Evolutionary conservation across 2,329 filamentous ascomycete genomes (phyloP).

Genomic region (Monosporascus sp.): DNA sequence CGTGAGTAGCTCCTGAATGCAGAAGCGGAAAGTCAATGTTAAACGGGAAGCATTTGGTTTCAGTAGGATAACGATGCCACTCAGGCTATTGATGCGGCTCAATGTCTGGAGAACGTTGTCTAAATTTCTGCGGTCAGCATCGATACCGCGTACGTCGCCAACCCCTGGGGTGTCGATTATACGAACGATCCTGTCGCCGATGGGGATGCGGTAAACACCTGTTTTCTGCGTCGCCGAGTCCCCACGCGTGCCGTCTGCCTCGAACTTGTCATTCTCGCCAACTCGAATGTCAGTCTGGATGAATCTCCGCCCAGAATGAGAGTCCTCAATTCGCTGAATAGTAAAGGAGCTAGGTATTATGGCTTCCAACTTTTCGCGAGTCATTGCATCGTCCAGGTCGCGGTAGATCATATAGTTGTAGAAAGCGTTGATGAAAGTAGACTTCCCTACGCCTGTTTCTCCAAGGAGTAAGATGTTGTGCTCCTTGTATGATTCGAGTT

Average conservation of each 20-base stretch:
- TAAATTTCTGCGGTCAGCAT: constrained; percentile 34
- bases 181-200: constrained; percentile 25
- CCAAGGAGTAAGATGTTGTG: constrained; percentile 42
- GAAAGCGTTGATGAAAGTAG: constrained; percentile 44
- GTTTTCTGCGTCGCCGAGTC: constrained; percentile 34
- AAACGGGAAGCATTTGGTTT: constrained; percentile 35
- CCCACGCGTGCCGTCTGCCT: constrained; percentile 27
- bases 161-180: constrained; percentile 40
- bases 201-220: constrained; percentile 26
- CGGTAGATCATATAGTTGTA: constrained; percentile 38
- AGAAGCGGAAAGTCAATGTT: constrained; percentile 34
- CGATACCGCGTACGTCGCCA: constrained; percentile 34
- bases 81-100: constrained; percentile 28
- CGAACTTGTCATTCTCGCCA: constrained; percentile 22
- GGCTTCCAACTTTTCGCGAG: constrained; percentile 23
- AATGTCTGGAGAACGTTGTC: constrained; percentile 32
- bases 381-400: constrained; percentile 34
- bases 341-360: constrained; percentile 37
- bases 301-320: constrained; percentile 15
- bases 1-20: constrained; percentile 34
- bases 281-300: constrained; percentile 25
- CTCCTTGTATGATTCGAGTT: constrained; percentile 22
- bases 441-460: constrained; percentile 45
- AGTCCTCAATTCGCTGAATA: constrained; percentile 25
- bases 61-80: constrained; percentile 38